Evolutionary conservation across 108 stramenopile species (phyloP).

Genomic region (Pseudonitzschia multistriata): DNA sequence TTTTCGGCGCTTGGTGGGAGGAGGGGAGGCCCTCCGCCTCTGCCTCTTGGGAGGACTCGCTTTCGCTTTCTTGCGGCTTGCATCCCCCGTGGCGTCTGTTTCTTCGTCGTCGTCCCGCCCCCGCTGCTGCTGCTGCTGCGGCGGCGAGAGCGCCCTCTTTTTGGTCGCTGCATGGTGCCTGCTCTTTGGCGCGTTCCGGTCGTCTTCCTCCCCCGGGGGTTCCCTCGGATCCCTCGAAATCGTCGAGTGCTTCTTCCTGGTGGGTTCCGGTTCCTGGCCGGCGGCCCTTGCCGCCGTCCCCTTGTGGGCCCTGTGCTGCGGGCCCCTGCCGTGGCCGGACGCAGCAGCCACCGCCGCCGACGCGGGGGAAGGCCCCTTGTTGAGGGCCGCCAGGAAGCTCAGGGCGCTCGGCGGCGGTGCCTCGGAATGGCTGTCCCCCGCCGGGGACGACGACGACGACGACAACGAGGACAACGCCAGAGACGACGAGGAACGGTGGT

Average conservation of each 20-base stretch:
- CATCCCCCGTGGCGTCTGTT: not conserved
- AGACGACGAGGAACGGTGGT: not conserved
- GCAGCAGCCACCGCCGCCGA: not conserved
- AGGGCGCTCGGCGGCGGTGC: slow-evolving; percentile 36
- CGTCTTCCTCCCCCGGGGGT: not conserved
- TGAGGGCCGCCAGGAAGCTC: slow-evolving; percentile 41
- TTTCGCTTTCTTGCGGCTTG: too few relatives aligned
- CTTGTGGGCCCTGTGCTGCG: not conserved
- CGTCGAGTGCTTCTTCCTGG: not conserved
- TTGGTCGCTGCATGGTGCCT: not conserved
- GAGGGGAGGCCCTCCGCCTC: too few relatives aligned
- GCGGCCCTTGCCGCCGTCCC: too few relatives aligned
- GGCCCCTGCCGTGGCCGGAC: not conserved
- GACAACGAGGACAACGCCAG: not conserved
- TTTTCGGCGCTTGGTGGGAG: not conserved
- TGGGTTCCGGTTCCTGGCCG: not conserved
- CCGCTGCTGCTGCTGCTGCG: too few relatives aligned
- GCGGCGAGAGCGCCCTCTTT: too few relatives aligned
- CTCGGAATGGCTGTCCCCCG: not conserved
- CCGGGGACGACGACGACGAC: not conserved
- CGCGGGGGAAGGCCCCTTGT: slow-evolving; percentile 7
- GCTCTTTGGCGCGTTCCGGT: not conserved
- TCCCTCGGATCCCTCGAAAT: too few relatives aligned
- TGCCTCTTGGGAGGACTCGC: too few relatives aligned
- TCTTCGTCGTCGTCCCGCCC: too few relatives aligned